Conservation (phyloP, 176 grass and related monocot species). For the Rhynchospora tenuis region DNA sequence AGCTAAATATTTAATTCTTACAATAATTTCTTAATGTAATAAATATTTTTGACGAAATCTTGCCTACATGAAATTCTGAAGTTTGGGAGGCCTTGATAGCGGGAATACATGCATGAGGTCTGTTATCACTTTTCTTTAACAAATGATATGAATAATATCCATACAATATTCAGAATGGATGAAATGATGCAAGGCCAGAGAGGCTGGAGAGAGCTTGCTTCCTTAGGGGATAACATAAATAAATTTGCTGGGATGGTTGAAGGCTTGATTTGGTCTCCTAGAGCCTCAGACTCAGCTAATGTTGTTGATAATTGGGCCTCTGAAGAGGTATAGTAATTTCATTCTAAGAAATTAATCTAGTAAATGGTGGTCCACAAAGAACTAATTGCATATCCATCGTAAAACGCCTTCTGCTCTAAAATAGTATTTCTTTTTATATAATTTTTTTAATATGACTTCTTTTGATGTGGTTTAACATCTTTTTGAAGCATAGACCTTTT, state of each 20-base stretch:
- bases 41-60: not conserved
- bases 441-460: not conserved
- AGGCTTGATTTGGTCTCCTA: constrained; percentile 96
- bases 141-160: constrained; percentile 11
- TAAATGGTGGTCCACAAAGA: not conserved
- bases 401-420: too few species aligned
- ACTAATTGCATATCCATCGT: not conserved
- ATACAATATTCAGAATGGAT: constrained; percentile 35
- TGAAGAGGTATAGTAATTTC: constrained; percentile 47
- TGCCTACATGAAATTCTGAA: not conserved
- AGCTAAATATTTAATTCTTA: not conserved
- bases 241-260: constrained; percentile 98
- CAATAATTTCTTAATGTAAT: not conserved
- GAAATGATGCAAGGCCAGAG: constrained; percentile 98
- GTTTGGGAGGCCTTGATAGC: not conserved
- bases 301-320: constrained; percentile 63
- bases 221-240: constrained; percentile 90
- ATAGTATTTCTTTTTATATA: not conserved
- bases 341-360: not conserved
- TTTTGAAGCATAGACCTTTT: not conserved
- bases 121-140: not conserved
- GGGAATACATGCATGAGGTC: not conserved
- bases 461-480: not conserved
- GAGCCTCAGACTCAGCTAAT: constrained; percentile 37
- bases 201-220: constrained; percentile 93